Conservation (phyloP, 164 flowering plant species). For the Vitis amurensis region DNA sequence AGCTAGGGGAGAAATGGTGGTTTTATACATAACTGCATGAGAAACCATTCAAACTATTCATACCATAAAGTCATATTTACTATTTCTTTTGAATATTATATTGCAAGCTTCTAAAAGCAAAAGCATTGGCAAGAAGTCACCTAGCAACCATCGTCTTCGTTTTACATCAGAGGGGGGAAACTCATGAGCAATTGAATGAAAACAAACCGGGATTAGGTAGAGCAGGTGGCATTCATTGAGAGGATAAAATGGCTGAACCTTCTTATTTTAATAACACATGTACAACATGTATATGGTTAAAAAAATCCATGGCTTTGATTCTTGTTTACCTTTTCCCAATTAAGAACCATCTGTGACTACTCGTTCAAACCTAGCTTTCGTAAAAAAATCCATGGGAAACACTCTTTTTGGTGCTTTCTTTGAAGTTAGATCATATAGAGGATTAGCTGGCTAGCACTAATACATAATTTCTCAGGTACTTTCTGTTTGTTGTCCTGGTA, state of each 20-base stretch:
- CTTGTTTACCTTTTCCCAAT: no score
- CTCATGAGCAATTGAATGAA: background rate
- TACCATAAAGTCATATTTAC: background rate
- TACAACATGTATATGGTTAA: no score
- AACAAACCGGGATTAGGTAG: slow-evolving; percentile 20
- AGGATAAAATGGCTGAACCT: background rate
- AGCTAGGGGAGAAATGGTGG: background rate
- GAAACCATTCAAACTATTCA: background rate
- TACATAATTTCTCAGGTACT: no score
- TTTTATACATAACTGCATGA: slow-evolving; percentile 9
- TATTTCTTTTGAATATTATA: background rate
- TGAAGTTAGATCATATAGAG: no score
- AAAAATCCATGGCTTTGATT: background rate
- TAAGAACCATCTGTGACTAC: no score
- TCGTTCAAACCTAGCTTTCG: no score
- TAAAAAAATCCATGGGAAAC: no score
- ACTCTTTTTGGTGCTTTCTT: no score
- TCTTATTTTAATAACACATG: no score
- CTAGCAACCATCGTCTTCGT: background rate
- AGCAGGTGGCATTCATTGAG: slow-evolving; percentile 2
- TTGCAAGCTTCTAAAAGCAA: slow-evolving; percentile 1
- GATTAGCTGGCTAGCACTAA: no score
- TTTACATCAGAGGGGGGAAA: background rate
- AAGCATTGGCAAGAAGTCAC: background rate
- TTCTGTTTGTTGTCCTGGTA: no score